Conservation (phyloP, 192 early-diverging fungal genomes). For the Rhizophagus sp. region DNA sequence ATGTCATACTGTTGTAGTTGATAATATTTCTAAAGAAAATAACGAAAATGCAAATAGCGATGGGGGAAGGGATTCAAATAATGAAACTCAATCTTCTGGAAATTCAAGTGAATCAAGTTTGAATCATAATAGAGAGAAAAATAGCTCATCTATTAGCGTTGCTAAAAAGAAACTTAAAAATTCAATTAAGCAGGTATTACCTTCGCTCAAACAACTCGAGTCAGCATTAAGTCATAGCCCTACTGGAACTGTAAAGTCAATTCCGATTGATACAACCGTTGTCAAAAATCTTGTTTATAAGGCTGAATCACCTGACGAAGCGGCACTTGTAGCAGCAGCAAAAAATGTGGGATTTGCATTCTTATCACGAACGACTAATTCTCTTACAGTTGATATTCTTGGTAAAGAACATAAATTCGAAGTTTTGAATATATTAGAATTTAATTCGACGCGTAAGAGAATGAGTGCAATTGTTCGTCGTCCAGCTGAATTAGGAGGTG, state of each 20-base stretch:
- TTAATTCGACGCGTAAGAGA: conserved; percentile 94
- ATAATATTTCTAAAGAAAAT: conserved; percentile 47
- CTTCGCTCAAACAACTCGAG: not conserved
- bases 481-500: conserved; percentile 74
- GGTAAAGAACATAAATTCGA: conserved; percentile 70
- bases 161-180: conserved; percentile 40
- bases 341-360: conserved; percentile 80
- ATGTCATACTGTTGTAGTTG: conserved; percentile 95
- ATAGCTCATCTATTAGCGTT: conserved; percentile 33
- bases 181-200: conserved; percentile 28
- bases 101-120: conserved; percentile 26
- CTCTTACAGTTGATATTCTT: conserved; percentile 66
- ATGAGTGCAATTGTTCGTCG: conserved; percentile 87
- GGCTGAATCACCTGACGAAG: conserved; percentile 83
- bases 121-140: conserved; percentile 38
- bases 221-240: conserved; percentile 9
- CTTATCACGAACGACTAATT: conserved; percentile 41
- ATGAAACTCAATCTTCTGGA: not conserved
- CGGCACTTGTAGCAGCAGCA: conserved; percentile 78
- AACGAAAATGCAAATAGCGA: conserved; percentile 45
- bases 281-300: conserved; percentile 51
- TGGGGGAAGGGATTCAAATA: conserved; percentile 25
- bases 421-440: conserved; percentile 87
- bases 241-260: conserved; percentile 11
- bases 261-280: conserved; percentile 40